Evolutionary conservation across 306 rosid genomes (phyloP).

Genomic region (Astragalus glycyphyllos): DNA sequence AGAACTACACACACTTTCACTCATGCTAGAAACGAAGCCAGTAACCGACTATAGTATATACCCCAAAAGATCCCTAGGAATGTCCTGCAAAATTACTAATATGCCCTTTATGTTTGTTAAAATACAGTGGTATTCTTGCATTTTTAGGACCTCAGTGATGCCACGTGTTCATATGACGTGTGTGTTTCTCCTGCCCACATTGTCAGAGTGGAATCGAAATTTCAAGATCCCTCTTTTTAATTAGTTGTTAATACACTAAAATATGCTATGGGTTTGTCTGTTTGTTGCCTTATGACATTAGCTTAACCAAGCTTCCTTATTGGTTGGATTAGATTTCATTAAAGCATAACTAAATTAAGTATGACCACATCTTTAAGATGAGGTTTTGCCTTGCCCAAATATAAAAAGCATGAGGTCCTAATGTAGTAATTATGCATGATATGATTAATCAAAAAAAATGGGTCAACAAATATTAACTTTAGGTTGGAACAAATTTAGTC

Average conservation of each 20-base stretch:
- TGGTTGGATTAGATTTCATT: conserved; percentile 25
- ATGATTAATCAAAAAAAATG: neutral
- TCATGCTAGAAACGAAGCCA: neutral
- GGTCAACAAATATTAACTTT: neutral
- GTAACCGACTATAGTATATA: conserved; percentile 48
- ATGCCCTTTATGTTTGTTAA: conserved; percentile 22
- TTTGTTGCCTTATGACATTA: neutral
- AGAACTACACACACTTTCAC: neutral
- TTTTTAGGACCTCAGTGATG: neutral
- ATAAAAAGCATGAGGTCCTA: neutral
- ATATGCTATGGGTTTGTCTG: neutral
- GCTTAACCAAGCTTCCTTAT: neutral
- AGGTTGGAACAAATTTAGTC: too few species aligned
- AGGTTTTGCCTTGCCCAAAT: conserved; percentile 13
- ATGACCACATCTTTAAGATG: conserved; percentile 38
- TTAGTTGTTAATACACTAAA: too few species aligned
- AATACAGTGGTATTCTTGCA: conserved; percentile 39
- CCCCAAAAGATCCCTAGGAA: conserved; percentile 46
- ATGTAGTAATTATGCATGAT: neutral
- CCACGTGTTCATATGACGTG: conserved; percentile 56
- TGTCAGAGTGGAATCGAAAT: conserved; percentile 38
- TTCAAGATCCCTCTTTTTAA: conserved; percentile 37
- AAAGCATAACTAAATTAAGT: neutral
- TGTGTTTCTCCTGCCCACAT: conserved; percentile 6
- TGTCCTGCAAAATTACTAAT: conserved; percentile 40